phyloP scores from a whole-genome alignment of 1,139 yeast species.

The Hyphopichia buzzinii region DNA sequence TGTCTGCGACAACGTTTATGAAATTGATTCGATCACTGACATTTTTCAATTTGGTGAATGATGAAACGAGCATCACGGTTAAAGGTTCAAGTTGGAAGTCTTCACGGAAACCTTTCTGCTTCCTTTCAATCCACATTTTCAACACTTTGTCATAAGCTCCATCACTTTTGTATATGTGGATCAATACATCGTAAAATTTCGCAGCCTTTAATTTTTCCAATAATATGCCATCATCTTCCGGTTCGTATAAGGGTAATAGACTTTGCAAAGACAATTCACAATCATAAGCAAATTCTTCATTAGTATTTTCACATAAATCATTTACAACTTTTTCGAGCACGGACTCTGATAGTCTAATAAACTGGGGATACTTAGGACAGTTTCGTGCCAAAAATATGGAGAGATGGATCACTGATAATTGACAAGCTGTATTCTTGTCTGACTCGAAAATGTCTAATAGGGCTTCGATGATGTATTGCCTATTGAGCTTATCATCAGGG shows the following conservation, averaged over 20 bases:
- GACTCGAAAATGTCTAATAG: constrained; percentile 51
- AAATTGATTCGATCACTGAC: constrained; percentile 33
- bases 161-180: constrained; percentile 54
- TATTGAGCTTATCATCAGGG: constrained; percentile 35
- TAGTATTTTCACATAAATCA: constrained; percentile 46
- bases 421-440: constrained; percentile 26
- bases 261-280: constrained; percentile 74
- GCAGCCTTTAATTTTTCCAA: constrained; percentile 53
- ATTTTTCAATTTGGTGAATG: constrained; percentile 30
- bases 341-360: constrained; percentile 65
- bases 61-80: constrained; percentile 33
- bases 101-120: constrained; percentile 5
- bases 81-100: constrained; percentile 14
- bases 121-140: constrained; percentile 31
- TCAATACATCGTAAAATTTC: constrained; percentile 56
- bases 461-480: constrained; percentile 70
- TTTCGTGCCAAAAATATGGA: constrained; percentile 73
- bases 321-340: constrained; percentile 47
- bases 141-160: constrained; percentile 51
- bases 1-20: constrained; percentile 28
- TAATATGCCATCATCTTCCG: constrained; percentile 47
- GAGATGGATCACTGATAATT: constrained; percentile 40
- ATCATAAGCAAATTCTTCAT: constrained; percentile 46
- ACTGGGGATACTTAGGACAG: constrained; percentile 78
- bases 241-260: constrained; percentile 60